These are phyloP conservation scores for Kwoniella shivajii DNA, from an alignment of 1,284 basidiomycete species.

Conservation along the genomic window DNA sequence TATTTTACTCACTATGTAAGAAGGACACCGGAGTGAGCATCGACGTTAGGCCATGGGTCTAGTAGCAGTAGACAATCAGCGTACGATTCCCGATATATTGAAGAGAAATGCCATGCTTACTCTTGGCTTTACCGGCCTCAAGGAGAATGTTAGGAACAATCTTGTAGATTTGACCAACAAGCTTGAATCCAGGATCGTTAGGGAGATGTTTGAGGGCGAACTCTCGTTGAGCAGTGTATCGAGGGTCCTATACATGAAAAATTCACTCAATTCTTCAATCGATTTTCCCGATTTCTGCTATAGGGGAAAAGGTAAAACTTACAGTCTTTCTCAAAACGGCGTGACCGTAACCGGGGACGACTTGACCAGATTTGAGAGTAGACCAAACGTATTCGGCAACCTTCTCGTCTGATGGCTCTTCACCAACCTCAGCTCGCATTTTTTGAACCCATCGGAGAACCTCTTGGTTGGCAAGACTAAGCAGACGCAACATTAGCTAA, in stretches of 20 bases:
- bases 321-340: constrained; percentile 91
- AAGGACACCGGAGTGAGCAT: constrained; percentile 94
- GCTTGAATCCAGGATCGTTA: constrained; percentile 84
- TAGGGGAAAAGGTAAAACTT: too few species aligned
- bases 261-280: too few species aligned
- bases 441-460: constrained; percentile 83
- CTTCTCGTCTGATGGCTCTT: constrained; percentile 76
- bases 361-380: constrained; percentile 85
- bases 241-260: constrained; percentile 66
- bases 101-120: constrained; percentile 53
- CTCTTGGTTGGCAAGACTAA: constrained; percentile 88
- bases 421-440: constrained; percentile 84
- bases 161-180: constrained; percentile 90
- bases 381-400: constrained; percentile 93
- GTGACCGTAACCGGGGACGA: constrained; percentile 94
- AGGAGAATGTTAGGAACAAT: constrained; percentile 90
- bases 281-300: too few species aligned
- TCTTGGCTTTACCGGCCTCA: constrained; percentile 93
- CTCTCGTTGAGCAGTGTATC: constrained; percentile 92
- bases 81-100: neutral
- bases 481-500: too few species aligned
- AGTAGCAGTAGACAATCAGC: constrained; percentile 32
- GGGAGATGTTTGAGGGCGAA: constrained; percentile 89
- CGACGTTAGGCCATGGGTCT: constrained; percentile 77
- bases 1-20: constrained; percentile 85